Evolutionary conservation across 768 basidiomycete genomes (phyloP), one percentile per base, ranked within the genome.

Genomic region (Hebeloma cylindrosporum): DNA sequence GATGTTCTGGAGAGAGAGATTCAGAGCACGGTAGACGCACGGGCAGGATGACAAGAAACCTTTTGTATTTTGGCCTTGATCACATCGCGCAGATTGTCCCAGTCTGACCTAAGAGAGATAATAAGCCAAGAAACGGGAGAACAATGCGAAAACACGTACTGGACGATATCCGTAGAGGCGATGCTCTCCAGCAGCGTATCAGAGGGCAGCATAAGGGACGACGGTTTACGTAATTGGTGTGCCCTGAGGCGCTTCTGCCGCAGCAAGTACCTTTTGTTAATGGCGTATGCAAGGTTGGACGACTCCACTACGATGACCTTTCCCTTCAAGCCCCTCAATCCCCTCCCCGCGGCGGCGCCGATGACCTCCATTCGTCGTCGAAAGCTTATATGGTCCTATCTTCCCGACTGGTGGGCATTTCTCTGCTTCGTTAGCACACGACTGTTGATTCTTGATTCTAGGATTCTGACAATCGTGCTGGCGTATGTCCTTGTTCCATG

Each of bases 321-420:
- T 40, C 58, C 60, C 40, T 50, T 60, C 42, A 56, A 44, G 14
- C 45, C 56, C 10, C 40, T 50, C 21, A 37, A 57, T 18, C 17
- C 42, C 40, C 26, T 30, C 30, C 48, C 41, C 50, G 51, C 35
- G 44, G 54, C 7, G 27, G 41, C 43, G 22, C 59, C 60, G 18
- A 58, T 73, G 27, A 54, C 67, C 22, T 27, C 68, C 18, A 39
- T 54, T 17, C 57, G 71, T 37, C 65, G 68, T 25, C 61, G 68
- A 47, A 67, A 70, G 46, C 62, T 88, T 7, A 48, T 87, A 16
- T 56, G 70, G 29, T 84, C 83, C 3, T 90, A 91, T 65, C 75
- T 78, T 17, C 84, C 85, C 0, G 88, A 91, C 56, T 91, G 88
- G 88, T 88, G 49, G 43, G 79, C n/a, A n/a, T n/a, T n/a, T 49